phyloP scores from a whole-genome alignment of 192 early-diverging fungal genomes.

The Coemansia sp. region DNA sequence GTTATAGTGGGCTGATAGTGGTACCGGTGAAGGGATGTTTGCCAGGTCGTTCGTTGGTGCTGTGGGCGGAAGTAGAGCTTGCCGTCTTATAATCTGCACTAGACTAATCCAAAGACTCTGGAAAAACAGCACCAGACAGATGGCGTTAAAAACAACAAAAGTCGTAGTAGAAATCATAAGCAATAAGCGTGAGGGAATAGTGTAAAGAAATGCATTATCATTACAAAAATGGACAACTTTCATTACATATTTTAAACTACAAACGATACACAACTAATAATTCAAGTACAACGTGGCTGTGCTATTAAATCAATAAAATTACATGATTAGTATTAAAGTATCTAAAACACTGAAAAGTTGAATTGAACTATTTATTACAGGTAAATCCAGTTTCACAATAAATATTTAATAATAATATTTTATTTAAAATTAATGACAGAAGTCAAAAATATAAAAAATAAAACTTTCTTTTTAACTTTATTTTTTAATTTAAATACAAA shows the following conservation, averaged over 20 bases:
- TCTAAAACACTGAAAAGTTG: too few relatives aligned
- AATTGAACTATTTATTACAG: background rate
- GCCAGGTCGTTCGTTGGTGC: background rate
- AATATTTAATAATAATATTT: background rate
- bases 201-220: too few relatives aligned
- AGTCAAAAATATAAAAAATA: background rate
- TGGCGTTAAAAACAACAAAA: background rate
- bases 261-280: too few relatives aligned
- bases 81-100: background rate
- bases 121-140: conserved; percentile 2
- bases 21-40: background rate
- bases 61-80: background rate
- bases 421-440: background rate
- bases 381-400: background rate
- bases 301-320: background rate
- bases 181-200: too few relatives aligned
- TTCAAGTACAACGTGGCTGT: background rate
- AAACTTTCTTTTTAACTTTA: background rate
- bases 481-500: background rate
- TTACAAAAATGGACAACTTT: too few relatives aligned
- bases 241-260: too few relatives aligned
- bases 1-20: background rate
- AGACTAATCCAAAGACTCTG: conserved; percentile 5
- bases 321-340: too few relatives aligned
- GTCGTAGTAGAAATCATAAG: background rate